phyloP scores from a whole-genome alignment of 2,329 filamentous ascomycete genomes.

The Cadophora gregata region DNA sequence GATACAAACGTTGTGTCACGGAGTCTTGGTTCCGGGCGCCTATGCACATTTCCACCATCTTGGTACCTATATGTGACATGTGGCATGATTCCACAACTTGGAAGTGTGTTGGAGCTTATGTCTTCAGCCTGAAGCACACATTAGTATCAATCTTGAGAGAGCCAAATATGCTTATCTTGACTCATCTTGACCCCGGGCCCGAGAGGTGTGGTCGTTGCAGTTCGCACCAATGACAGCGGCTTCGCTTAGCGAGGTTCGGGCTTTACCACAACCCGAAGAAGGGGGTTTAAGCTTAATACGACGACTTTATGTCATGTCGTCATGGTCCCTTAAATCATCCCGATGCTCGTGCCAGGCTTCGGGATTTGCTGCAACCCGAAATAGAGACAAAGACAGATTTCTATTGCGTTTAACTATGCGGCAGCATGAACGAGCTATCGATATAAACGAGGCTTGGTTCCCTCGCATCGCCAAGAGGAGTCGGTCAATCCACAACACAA shows the following conservation, averaged over 20 bases:
- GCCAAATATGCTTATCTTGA: neutral
- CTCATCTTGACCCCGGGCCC: neutral
- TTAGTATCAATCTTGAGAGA: neutral
- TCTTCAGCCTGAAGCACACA: no score
- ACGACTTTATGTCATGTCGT: neutral
- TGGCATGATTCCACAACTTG: no score
- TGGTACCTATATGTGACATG: no score
- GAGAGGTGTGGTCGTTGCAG: neutral
- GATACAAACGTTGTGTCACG: no score
- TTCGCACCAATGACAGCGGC: neutral
- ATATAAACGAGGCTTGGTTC: neutral
- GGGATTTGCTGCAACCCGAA: constrained; percentile 1
- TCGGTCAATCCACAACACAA: neutral
- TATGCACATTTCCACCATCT: no score
- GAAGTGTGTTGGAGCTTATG: no score
- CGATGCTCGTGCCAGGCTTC: neutral
- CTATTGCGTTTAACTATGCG: neutral
- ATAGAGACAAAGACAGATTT: neutral
- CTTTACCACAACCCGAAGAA: constrained; percentile 3
- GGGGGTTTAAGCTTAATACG: neutral
- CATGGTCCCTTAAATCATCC: neutral
- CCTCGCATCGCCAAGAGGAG: neutral
- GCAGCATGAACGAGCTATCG: neutral
- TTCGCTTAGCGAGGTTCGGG: neutral
- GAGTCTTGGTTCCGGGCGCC: no score